Conservation (phyloP, 805 yeast genomes). For the Ogataea philodendri region DNA sequence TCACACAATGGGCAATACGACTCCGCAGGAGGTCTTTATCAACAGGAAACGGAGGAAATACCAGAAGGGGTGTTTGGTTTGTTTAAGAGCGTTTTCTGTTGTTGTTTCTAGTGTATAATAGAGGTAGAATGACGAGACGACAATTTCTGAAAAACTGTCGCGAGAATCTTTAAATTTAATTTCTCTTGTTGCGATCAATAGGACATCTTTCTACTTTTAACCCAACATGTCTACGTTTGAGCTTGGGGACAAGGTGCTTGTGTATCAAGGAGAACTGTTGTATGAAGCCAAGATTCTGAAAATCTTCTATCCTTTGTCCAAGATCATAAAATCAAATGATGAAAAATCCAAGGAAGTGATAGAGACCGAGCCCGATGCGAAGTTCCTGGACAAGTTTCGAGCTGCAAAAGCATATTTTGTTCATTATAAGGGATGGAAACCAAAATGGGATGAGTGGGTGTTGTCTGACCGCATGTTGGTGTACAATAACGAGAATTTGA, state of each 20-base stretch:
- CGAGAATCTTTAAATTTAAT: constrained; percentile 4
- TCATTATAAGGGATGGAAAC: constrained; percentile 95
- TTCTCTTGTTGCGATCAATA: background rate
- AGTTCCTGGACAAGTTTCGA: constrained; percentile 21
- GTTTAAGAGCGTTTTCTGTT: constrained; percentile 23
- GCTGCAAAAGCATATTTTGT: constrained; percentile 48
- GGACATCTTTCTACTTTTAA: background rate
- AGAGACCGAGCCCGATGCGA: constrained; percentile 23
- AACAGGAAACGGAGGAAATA: constrained; percentile 12
- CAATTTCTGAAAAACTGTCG: constrained; percentile 7
- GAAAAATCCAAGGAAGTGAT: constrained; percentile 40
- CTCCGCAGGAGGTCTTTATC: constrained; percentile 8
- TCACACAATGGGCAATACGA: constrained; percentile 15
- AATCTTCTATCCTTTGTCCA: constrained; percentile 54
- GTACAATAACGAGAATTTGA: constrained; percentile 64
- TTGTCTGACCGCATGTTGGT: constrained; percentile 63
- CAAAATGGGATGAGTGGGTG: constrained; percentile 98
- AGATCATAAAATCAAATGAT: constrained; percentile 32
- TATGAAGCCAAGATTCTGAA: constrained; percentile 83
- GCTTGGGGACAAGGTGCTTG: constrained; percentile 48
- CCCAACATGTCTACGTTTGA: constrained; percentile 17
- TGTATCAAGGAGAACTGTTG: constrained; percentile 86
- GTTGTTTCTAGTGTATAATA: constrained; percentile 20
- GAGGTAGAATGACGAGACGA: constrained; percentile 9
- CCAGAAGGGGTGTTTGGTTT: constrained; percentile 19